These are phyloP conservation scores for Tetrapyrgos nigripes DNA, from an alignment of 1,284 basidiomycete species.

Conservation along the genomic window DNA sequence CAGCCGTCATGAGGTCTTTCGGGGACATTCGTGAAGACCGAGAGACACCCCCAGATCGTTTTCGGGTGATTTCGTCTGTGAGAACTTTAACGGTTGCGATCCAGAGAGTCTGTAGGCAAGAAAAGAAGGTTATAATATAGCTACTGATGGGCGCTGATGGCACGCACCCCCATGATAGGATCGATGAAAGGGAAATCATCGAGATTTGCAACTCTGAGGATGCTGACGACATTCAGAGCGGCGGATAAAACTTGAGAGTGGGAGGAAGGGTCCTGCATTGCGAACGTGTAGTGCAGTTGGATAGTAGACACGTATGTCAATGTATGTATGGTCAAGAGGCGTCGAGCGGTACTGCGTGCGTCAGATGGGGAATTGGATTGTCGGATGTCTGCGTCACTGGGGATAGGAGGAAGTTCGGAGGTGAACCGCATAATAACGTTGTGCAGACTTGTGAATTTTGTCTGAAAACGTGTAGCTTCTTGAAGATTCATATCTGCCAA, in stretches of 20 bases:
- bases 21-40: slow-evolving; percentile 1
- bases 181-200: slow-evolving; percentile 23
- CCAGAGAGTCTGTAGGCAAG: slow-evolving; percentile 19
- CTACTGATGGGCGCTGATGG: neutral
- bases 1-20: slow-evolving; percentile 9
- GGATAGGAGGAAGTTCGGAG: slow-evolving; percentile 4
- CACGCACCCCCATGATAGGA: slow-evolving; percentile 30
- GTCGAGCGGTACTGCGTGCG: slow-evolving; percentile 2
- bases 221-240: slow-evolving; percentile 10
- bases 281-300: slow-evolving; percentile 11
- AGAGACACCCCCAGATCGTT: neutral
- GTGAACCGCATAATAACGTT: slow-evolving; percentile 10
- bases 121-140: neutral
- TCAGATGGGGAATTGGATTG: neutral
- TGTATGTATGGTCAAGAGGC: slow-evolving; percentile 9
- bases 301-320: slow-evolving; percentile 10
- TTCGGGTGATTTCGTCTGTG: slow-evolving; percentile 16
- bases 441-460: slow-evolving; percentile 9
- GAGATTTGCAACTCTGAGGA: slow-evolving; percentile 10
- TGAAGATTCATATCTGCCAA: slow-evolving; percentile 12
- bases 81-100: slow-evolving; percentile 25
- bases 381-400: neutral
- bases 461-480: slow-evolving; percentile 16
- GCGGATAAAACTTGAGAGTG: slow-evolving; percentile 4
- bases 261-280: slow-evolving; percentile 7